phyloP scores from a whole-genome alignment of 257 asterid species.

The Galeopsis tetrahit region DNA sequence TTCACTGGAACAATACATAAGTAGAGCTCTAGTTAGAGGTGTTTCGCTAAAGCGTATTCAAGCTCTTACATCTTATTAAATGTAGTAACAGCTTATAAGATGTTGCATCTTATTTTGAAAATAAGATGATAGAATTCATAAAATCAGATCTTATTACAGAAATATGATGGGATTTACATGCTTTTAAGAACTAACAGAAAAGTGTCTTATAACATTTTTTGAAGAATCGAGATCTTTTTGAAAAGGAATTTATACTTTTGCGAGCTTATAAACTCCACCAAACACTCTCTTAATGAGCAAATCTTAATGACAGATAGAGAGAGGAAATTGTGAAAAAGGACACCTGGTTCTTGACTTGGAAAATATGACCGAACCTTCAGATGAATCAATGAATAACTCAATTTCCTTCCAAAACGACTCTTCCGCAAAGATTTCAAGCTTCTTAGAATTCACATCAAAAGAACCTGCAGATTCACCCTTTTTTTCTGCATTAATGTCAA shows the following conservation, averaged over 20 bases:
- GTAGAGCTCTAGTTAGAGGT: slow-evolving; percentile 14
- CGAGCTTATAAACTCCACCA: neutral
- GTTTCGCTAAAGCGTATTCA: neutral
- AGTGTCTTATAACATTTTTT: neutral
- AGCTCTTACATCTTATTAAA: neutral
- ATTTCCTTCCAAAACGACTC: slow-evolving; percentile 76
- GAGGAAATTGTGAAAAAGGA: slow-evolving; percentile 22
- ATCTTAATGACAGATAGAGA: slow-evolving; percentile 9
- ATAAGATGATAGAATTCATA: neutral
- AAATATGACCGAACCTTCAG: slow-evolving; percentile 51
- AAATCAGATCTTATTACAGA: neutral
- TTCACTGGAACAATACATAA: slow-evolving; percentile 8
- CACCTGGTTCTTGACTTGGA: slow-evolving; percentile 73
- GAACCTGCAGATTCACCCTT: slow-evolving; percentile 6
- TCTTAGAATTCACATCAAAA: slow-evolving; percentile 29
- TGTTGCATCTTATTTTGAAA: neutral
- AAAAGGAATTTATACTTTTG: neutral
- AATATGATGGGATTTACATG: neutral
- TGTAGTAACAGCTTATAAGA: neutral
- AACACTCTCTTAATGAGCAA: slow-evolving; percentile 10
- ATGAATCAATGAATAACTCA: slow-evolving; percentile 54
- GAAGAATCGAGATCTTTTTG: neutral
- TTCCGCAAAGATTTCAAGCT: slow-evolving; percentile 47
- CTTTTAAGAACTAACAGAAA: neutral
- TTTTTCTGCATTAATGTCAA: slow-evolving; percentile 23